Evolutionary conservation across 495 filamentous ascomycete species (phyloP).

Genomic region (Lineolata rhizophorae): DNA sequence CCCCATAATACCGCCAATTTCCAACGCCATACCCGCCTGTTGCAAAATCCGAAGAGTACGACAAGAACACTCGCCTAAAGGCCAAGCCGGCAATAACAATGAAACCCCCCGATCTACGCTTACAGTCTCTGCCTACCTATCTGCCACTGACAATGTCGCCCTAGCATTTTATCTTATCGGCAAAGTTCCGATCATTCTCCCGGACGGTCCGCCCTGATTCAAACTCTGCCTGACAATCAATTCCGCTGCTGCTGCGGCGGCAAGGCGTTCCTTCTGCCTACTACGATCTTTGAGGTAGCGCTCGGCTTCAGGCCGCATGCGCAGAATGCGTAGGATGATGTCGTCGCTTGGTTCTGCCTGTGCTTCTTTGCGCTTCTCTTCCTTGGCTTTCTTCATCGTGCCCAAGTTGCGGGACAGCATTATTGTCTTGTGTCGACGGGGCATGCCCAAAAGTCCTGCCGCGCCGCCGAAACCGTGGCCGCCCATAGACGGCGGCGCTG

Average conservation of each 20-base stretch:
- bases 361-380: slow-evolving; percentile 82
- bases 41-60: no score
- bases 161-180: no score
- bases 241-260: slow-evolving; percentile 74
- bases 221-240: slow-evolving; percentile 90
- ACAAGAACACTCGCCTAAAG: no score
- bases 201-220: slow-evolving; percentile 33
- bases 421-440: slow-evolving; percentile 70
- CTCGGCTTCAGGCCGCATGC: slow-evolving; percentile 91
- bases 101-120: no score
- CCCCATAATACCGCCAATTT: no score
- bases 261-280: slow-evolving; percentile 81
- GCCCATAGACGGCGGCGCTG: slow-evolving; percentile 42
- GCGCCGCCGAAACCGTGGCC: slow-evolving; percentile 28
- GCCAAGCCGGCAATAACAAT: no score
- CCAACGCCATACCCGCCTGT: no score
- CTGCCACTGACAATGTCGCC: no score
- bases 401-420: slow-evolving; percentile 89
- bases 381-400: slow-evolving; percentile 87
- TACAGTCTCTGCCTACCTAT: no score
- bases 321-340: slow-evolving; percentile 87
- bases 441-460: slow-evolving; percentile 45
- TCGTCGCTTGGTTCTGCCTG: slow-evolving; percentile 96
- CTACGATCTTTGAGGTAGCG: slow-evolving; percentile 75
- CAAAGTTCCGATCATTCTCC: slow-evolving; percentile 13